These are phyloP conservation scores for Amaranthus palmeri DNA, from an alignment of 148 eudicot genomes.

Conservation along the genomic window DNA sequence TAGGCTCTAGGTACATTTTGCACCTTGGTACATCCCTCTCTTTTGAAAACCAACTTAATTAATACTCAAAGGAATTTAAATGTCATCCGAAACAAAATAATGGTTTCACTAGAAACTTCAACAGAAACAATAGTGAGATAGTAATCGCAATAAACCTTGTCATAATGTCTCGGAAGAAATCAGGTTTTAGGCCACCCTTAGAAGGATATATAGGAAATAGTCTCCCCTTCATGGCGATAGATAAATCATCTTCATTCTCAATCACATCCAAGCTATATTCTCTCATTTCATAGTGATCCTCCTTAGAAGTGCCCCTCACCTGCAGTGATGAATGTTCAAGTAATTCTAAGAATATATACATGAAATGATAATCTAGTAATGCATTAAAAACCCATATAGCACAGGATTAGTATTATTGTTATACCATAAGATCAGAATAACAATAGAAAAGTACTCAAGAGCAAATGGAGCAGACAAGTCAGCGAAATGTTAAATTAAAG, in stretches of 20 bases:
- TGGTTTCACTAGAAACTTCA: neutral
- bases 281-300: conserved; percentile 83
- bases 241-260: conserved; percentile 52
- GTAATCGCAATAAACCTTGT: conserved; percentile 46
- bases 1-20: too few species aligned
- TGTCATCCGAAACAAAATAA: neutral
- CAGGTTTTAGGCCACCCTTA: conserved; percentile 74
- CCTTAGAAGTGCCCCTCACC: conserved; percentile 57
- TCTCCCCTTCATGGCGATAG: conserved; percentile 44
- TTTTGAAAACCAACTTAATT: neutral
- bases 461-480: neutral
- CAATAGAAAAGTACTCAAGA: neutral
- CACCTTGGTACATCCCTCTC: neutral
- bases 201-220: conserved; percentile 89
- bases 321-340: conserved; percentile 27
- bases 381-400: neutral
- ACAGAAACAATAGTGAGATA: conserved; percentile 8
- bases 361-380: neutral
- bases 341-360: neutral
- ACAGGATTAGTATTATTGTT: too few species aligned
- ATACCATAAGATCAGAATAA: too few species aligned
- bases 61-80: too few species aligned
- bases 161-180: conserved; percentile 56
- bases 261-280: conserved; percentile 76
- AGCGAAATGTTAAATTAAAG: neutral